Base-by-base conservation (phyloP, 73 alveolate species). In the Loxodes magnus region DNA sequence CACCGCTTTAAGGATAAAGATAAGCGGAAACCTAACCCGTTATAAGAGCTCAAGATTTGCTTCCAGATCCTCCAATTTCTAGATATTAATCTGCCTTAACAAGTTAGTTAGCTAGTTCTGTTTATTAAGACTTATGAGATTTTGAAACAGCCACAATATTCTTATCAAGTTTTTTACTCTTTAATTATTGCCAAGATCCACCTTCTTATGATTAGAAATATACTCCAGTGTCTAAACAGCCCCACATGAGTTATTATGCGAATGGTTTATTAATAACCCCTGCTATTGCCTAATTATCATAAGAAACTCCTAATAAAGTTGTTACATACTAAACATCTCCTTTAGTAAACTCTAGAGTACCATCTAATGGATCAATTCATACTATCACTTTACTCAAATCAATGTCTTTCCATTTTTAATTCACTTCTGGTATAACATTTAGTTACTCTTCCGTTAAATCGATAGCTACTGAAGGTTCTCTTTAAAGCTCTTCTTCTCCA, bases 361-460 rank as follows among this genome's bases (percentile, higher is more conserved):
- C 97, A 57, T 86, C 97, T 37, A 86, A 51, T 3, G 97, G 97
- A 44, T 86, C 97, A 51, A 81, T 66, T 94, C 97, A 86, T 23
- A 76, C 85, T 16, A 63, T 56, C n/a, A 77, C 63, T 12, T 71
- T 71, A 10, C 52, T 59, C 5, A 67, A 15, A 22, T 55, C 59
- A 12, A 43, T 42, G 20, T 61, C 52, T 0, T 51, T 43, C 5
- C 56, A 35, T 35, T 65, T 51, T 25, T 39, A 46, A n/a, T 24
- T 59, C 10, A 14, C 24, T 4, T 27, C 19, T 3, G 3, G 9
- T 10, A 17, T 5, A 36, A 36, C 56, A 0, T 21, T 12, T 14
- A 34, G 15, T 41, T 36, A 21, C 15, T 21, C 30, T 31, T 21
- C n/a, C 5, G 19, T 34, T 6, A 55, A 19, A 5, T 35, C 28